Evolutionary conservation across 1,284 basidiomycete genomes (phyloP), one percentile per base, ranked within the genome.

Genomic region (Naganishia albida): DNA sequence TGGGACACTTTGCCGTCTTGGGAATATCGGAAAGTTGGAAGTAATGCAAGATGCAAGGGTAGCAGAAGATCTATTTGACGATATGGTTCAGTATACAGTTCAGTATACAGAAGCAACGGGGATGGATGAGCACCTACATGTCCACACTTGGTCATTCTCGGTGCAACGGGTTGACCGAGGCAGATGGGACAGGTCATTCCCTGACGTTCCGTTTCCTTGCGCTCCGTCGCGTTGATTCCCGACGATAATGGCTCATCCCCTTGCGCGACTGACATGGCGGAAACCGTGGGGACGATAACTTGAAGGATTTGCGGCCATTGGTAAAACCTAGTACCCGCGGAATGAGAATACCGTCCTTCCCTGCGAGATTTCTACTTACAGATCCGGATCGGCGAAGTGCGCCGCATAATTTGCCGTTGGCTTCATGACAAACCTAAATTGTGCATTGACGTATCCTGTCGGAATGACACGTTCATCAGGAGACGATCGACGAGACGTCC

Each of bases 291-390:
- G 68, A 99, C 87, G 72, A 99, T 87, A 67, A 99, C 87, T 78
- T 98, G 95, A 8, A 96, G 83, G 70, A 99, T 91, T 78, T 98
- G 91, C n/a, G 89, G 85, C 92, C 92, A 96, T 81, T 93, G 89
- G 77, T 96, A 90, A 80, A 88, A 91, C 72, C 91, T 93, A 72
- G 16, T 56, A 38, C 38, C 30, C 55, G 42, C 63, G 67, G 53
- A 59, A 68, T 57, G 26, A 26, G 16, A 2, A 51, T 25, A n/a
- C 39, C 25, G 56, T 63, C 18, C 28, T 30, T 23, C 48, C 50
- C 26, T 55, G 53, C n/a, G 44, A 48, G 30, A 53, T 43, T 28
- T 25, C 23, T 28, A 81, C 89, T 73, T 75, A 89, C 91, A 94
- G 93, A 77, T 95, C 91, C 39, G 91, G 92, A 78, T 96, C 93